Base-by-base conservation (phyloP, 1,284 basidiomycete species). In the Austroboletus novae-zelandiae region DNA sequence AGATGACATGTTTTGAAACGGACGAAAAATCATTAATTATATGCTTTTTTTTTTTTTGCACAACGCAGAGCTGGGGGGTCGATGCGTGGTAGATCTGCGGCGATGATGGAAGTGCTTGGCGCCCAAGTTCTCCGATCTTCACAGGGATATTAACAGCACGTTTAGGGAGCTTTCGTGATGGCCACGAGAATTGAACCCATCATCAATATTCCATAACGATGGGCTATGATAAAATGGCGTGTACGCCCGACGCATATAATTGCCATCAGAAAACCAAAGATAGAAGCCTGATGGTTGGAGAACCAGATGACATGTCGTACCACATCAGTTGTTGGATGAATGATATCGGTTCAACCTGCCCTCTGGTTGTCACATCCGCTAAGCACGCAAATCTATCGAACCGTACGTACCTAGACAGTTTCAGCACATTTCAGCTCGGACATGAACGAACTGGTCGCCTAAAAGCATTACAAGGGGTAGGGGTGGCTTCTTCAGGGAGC, bases 211-310 rank as follows among this genome's bases (percentile, higher is more conserved):
- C 17, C 9, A 29, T 23, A 17, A 31, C 47, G 36, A 44, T 47
- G 31, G 34, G 51, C 46, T 45, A 8, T 25, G 15, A 37, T 42
- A 35, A 27, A 36, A 48, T 10, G 23, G n/a, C 27, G 31, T 32
- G 42, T 32, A 30, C 39, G 40, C 30, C n/a, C 31, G 35, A 41
- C 18, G 13, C 17, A 14, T 40, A 40, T 34, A 23, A 23, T 23
- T 43, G 52, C 56, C 49, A 49, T 61, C 40, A 61, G 40, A 25
- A 35, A 48, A 46, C 44, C 48, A 46, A 54, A 36, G 43, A 59
- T 45, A 48, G 54, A 57, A 53, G 50, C 18, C 32, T 48, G 47
- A 58, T 34, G 20, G n/a, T n/a, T n/a, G n/a, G n/a, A n/a, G n/a
- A n/a, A n/a, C n/a, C n/a, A n/a, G n/a, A n/a, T n/a, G n/a, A n/a